phyloP scores from a whole-genome alignment of 169 alveolate genomes.

The Plasmodium knowlesi region DNA sequence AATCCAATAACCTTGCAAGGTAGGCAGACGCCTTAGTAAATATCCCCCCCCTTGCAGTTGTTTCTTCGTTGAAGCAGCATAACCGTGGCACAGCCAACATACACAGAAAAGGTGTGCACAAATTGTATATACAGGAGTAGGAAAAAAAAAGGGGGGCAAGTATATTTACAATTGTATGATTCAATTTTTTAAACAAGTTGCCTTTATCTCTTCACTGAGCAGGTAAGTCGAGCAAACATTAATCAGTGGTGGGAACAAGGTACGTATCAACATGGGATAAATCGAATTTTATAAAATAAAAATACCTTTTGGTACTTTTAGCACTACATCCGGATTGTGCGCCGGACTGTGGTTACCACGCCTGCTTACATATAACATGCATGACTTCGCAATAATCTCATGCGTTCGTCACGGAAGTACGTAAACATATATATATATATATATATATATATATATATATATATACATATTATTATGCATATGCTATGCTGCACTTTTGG shows the following conservation, averaged over 20 bases:
- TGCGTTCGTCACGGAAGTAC: background rate
- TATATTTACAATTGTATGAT: background rate
- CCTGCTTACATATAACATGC: background rate
- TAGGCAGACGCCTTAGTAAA: background rate
- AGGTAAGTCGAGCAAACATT: background rate
- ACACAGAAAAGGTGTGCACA: background rate
- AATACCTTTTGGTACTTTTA: background rate
- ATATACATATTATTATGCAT: background rate
- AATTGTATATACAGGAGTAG: background rate
- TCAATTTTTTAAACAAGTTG: background rate
- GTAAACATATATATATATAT: background rate
- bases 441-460: background rate
- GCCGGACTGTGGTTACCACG: background rate
- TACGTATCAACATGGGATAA: background rate
- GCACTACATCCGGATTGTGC: background rate
- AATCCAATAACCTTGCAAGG: background rate
- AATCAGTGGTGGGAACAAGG: background rate
- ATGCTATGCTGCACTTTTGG: background rate
- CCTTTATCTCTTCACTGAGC: background rate
- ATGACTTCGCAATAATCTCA: background rate
- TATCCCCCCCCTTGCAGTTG: background rate
- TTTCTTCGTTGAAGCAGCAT: background rate
- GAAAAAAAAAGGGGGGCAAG: background rate
- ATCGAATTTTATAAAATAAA: background rate
- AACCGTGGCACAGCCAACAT: background rate